These are phyloP conservation scores for Pharnaceum exiguum DNA, from an alignment of 148 eudicot species.

Conservation along the genomic window DNA sequence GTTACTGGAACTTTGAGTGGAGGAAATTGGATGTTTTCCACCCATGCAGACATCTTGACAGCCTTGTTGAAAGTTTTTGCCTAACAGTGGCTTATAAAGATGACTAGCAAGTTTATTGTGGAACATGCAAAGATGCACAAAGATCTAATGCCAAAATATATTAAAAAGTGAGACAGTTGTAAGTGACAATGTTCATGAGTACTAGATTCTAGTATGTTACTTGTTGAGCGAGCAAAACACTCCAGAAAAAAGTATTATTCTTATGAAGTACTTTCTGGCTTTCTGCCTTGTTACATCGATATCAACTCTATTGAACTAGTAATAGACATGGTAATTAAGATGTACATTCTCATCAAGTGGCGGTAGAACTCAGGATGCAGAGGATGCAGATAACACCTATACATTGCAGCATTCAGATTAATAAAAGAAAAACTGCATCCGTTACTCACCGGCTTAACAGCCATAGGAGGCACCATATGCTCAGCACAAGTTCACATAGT, in stretches of 20 bases:
- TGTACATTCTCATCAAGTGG: too few relatives aligned
- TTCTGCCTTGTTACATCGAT: too few relatives aligned
- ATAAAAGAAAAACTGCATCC: too few relatives aligned
- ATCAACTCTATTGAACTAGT: too few relatives aligned
- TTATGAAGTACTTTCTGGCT: background rate
- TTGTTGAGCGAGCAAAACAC: background rate
- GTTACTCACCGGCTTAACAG: too few relatives aligned
- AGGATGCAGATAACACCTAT: too few relatives aligned
- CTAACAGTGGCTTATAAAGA: constrained; percentile 22
- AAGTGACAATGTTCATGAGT: constrained; percentile 27
- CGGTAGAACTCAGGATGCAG: too few relatives aligned
- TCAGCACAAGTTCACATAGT: too few relatives aligned
- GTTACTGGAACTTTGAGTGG: constrained; percentile 49
- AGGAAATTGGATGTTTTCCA: constrained; percentile 68
- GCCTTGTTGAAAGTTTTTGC: constrained; percentile 3
- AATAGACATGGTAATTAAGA: too few relatives aligned
- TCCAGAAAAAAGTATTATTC: too few relatives aligned
- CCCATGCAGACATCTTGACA: constrained; percentile 43
- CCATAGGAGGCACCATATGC: too few relatives aligned
- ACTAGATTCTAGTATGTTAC: background rate
- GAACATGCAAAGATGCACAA: constrained; percentile 13
- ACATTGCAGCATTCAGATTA: too few relatives aligned
- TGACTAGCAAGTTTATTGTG: background rate
- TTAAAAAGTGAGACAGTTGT: constrained; percentile 24
- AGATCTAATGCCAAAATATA: background rate